Percentiles rank a stretch among this genome's conserved stretches.
Evolutionary conservation across 2,329 filamentous ascomycete species (phyloP).

Genomic region (Colletotrichum abscissum): DNA sequence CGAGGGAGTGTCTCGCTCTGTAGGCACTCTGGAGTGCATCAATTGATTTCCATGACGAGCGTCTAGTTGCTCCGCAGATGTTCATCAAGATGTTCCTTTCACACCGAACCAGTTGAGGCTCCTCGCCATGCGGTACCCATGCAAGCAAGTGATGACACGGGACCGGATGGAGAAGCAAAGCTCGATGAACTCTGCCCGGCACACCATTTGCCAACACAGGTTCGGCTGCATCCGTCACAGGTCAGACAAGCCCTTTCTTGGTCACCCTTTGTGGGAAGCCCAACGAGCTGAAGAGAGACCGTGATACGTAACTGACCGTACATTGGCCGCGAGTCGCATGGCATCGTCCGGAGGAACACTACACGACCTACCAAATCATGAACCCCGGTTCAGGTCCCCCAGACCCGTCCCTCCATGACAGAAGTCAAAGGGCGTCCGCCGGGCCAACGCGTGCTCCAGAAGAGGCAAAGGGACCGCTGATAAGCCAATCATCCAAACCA

Average conservation of each 20-base stretch:
- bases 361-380: neutral
- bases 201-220: neutral
- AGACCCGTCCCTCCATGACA: neutral
- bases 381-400: neutral
- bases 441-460: slow-evolving; percentile 5
- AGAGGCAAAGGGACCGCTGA: slow-evolving; percentile 28
- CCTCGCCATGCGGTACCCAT: neutral
- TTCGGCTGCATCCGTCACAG: neutral
- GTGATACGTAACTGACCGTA: slow-evolving; percentile 18
- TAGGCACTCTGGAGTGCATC: neutral
- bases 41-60: neutral
- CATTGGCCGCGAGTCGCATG: slow-evolving; percentile 18
- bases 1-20: slow-evolving; percentile 4
- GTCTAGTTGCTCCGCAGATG: neutral
- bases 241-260: neutral
- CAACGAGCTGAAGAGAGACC: slow-evolving; percentile 9
- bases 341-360: neutral
- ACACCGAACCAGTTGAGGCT: neutral
- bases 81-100: neutral
- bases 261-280: slow-evolving; percentile 1
- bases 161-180: neutral
- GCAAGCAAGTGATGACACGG: neutral
- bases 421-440: neutral
- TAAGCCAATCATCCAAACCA: slow-evolving; percentile 33
- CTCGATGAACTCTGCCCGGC: neutral